Percentiles rank a stretch among this genome's conserved stretches.
These are phyloP conservation scores for Xylariomycetidae sp. DNA, from an alignment of 2,329 filamentous ascomycete genomes.

Conservation along the genomic window DNA sequence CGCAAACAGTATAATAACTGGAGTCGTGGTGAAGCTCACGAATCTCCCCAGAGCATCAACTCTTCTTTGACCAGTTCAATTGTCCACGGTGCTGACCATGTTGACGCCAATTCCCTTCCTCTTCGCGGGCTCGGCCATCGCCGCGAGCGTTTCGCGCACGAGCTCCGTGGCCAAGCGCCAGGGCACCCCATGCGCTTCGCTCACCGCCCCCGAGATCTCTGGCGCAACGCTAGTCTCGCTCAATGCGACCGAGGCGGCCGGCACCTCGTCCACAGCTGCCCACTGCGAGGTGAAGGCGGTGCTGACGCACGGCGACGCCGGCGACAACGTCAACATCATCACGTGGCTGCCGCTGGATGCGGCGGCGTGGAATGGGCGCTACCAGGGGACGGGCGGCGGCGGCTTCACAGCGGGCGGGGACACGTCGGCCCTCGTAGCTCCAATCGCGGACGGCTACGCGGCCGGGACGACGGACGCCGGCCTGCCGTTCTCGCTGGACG, in stretches of 20 bases:
- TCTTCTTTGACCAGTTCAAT: too few relatives aligned
- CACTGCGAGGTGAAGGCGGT: constrained; percentile 4
- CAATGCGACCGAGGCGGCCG: neutral
- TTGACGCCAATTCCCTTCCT: too few relatives aligned
- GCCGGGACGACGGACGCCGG: constrained; percentile 16
- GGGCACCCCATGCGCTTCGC: neutral
- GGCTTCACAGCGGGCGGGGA: constrained; percentile 14
- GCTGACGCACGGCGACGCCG: constrained; percentile 1
- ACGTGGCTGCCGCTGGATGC: constrained; percentile 1
- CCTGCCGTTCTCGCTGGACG: constrained; percentile 6
- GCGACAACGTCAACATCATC: constrained; percentile 2
- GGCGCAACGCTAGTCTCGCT: constrained; percentile 3
- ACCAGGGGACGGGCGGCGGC: constrained; percentile 18
- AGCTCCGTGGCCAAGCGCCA: neutral
- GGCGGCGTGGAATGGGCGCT: constrained; percentile 18
- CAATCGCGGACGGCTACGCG: constrained; percentile 13
- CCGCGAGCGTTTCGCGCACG: too few relatives aligned
- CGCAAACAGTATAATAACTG: too few relatives aligned
- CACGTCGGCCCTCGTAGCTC: constrained; percentile 12
- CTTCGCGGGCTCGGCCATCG: too few relatives aligned
- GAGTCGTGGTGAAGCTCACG: too few relatives aligned
- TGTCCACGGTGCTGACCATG: too few relatives aligned
- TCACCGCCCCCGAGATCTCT: constrained; percentile 2
- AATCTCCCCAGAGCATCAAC: too few relatives aligned
- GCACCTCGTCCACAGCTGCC: neutral